Evolutionary conservation across 2,329 filamentous ascomycete species (phyloP), one percentile per base, ranked within the genome.

Genomic region (Penicillium decumbens): DNA sequence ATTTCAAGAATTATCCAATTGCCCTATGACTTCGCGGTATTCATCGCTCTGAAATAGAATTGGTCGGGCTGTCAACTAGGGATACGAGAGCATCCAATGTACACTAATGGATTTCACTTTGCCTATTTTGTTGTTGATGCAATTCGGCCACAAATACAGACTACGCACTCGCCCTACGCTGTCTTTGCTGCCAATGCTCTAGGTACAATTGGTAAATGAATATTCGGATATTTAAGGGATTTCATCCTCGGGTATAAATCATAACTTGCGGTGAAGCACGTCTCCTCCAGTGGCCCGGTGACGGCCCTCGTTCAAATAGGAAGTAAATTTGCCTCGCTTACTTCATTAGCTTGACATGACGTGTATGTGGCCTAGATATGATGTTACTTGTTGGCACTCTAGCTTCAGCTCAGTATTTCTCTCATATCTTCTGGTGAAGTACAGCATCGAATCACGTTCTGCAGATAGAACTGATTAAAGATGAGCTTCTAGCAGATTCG

Each of bases 401-500:
- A 5, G 15, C 13, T 15, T 6, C 5, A 32, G 13, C 30, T 15
- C n/a, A 7, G 13, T n/a, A n/a, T n/a, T 7, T 15, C 13, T 32
- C 13, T 32, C 30, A 8, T 15, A 15, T 32, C 5, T 32, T 32
- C 13, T 13, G 13, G 1, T 15, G 13, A 15, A n/a, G 13, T 13
- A 32, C 2, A 6, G 5, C 13, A 15, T n/a, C 7, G 29, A n/a
- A 32, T 6, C 13, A 15, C 30, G 30, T 6, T n/a, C 13, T 32
- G 30, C 15, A 32, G 15, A 32, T 32, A 32, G 30, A 32, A 32
- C n/a, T 15, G 30, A 32, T 32, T 33, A 8, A 6, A 33, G 38
- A 38, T 30, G 27, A 43, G 25, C 41, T 62, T 65, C 60, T 63
- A 62, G 59, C 54, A 64, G 52, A 49, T 58, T 62, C 56, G 55